phyloP scores from a whole-genome alignment of 768 basidiomycete species.

The Lanmaoa pseudosensibilis region DNA sequence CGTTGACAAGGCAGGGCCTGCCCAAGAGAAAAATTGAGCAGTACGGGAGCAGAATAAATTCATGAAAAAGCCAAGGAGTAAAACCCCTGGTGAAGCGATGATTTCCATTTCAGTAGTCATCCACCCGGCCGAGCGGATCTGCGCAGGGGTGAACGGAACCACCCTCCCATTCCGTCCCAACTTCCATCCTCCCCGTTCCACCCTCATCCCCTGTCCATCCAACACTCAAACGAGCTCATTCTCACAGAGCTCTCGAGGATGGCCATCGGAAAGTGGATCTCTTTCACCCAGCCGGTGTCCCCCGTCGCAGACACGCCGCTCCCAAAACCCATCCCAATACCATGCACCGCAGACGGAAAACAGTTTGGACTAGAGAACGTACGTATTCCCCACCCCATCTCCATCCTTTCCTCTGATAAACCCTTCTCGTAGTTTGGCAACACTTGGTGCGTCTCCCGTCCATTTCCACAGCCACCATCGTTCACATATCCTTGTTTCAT shows the following conservation, averaged over 20 bases:
- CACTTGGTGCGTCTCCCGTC: constrained; percentile 66
- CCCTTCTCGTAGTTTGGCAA: constrained; percentile 78
- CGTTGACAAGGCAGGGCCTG: too few relatives aligned
- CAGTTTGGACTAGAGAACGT: constrained; percentile 98
- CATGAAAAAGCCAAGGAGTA: too few relatives aligned
- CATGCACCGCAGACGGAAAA: constrained; percentile 68
- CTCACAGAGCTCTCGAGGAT: constrained; percentile 14
- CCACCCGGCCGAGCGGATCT: too few relatives aligned
- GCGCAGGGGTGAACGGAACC: constrained; percentile 10
- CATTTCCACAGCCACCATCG: constrained; percentile 3
- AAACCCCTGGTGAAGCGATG: too few relatives aligned
- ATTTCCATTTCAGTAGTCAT: neutral
- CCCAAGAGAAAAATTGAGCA: too few relatives aligned
- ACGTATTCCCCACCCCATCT: constrained; percentile 36
- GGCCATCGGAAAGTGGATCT: constrained; percentile 41
- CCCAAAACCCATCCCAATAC: constrained; percentile 37
- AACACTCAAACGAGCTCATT: neutral
- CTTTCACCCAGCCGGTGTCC: constrained; percentile 34
- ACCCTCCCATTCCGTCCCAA: neutral
- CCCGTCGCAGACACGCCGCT: constrained; percentile 24
- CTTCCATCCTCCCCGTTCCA: neutral
- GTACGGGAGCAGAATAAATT: too few relatives aligned
- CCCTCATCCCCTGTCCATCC: neutral
- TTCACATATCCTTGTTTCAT: constrained; percentile 20
- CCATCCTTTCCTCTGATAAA: constrained; percentile 9